These are phyloP conservation scores for Pythium aristosporum DNA, from an alignment of 352 stramenopile species.

Conservation along the genomic window DNA sequence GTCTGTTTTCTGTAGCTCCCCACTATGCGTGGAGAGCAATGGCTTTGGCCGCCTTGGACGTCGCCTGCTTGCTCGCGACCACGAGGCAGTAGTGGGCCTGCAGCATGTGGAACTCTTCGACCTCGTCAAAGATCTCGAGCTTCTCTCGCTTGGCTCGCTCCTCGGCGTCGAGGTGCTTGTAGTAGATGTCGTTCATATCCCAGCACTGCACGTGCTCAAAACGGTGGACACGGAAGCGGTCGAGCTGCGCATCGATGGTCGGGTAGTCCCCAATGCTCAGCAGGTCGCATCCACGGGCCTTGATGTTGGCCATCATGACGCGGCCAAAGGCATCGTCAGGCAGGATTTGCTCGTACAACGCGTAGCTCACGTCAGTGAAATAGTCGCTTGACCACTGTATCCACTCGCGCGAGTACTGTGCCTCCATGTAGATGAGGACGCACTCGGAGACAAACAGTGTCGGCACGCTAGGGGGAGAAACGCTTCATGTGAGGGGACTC, in stretches of 20 bases:
- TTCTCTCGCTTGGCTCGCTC: conserved; percentile 78
- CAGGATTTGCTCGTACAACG: conserved; percentile 91
- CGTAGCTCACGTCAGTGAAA: conserved; percentile 79
- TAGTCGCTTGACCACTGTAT: conserved; percentile 63
- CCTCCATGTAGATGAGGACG: conserved; percentile 92
- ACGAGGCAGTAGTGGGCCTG: conserved; percentile 91
- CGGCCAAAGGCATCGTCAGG: conserved; percentile 87
- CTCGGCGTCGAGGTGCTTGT: conserved; percentile 70
- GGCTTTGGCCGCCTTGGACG: conserved; percentile 19
- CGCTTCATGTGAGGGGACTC: neutral
- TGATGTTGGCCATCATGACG: conserved; percentile 92
- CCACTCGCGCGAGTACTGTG: conserved; percentile 69
- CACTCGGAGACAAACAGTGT: conserved; percentile 90
- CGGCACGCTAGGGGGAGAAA: conserved; percentile 26
- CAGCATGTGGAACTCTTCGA: conserved; percentile 92
- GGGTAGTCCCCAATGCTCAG: conserved; percentile 83
- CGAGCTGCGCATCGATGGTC: conserved; percentile 68
- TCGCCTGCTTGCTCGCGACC: conserved; percentile 27
- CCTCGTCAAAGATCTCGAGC: conserved; percentile 91
- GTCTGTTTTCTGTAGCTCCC: neutral
- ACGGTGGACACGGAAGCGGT: conserved; percentile 64
- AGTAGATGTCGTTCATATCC: conserved; percentile 93
- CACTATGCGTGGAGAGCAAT: conserved; percentile 20
- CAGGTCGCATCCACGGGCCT: conserved; percentile 86
- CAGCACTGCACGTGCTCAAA: conserved; percentile 77